Evolutionary conservation across 169 alveolate genomes (phyloP).

Genomic region (Eimeria acervulina): DNA sequence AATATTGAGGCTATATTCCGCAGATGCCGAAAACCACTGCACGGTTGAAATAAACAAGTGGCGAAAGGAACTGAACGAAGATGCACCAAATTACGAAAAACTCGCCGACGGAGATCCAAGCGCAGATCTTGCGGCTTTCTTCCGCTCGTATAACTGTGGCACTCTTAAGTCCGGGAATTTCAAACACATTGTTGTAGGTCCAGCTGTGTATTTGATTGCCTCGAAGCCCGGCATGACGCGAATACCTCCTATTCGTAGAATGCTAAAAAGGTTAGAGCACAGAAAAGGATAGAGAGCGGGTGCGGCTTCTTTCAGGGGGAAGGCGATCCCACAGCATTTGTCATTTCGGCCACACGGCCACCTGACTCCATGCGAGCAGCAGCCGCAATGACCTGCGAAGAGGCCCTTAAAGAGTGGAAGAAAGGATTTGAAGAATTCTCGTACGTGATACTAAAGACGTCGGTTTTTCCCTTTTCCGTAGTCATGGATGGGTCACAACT

Average conservation of each 20-base stretch:
- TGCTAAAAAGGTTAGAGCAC: neutral
- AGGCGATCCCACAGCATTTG: neutral
- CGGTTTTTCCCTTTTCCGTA: neutral
- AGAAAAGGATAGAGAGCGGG: neutral
- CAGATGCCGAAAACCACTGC: neutral
- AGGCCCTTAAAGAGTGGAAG: conserved; percentile 25
- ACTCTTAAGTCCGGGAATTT: neutral
- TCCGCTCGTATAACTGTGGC: neutral
- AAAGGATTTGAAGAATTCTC: neutral
- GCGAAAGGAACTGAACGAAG: neutral
- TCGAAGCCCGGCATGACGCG: too few relatives aligned
- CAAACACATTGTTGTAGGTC: conserved; percentile 42
- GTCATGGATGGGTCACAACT: neutral
- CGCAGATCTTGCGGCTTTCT: neutral
- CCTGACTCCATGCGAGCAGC: neutral
- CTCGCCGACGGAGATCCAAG: neutral
- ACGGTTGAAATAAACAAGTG: neutral
- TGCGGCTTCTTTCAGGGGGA: neutral
- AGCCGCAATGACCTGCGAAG: conserved; percentile 5
- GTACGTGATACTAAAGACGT: neutral
- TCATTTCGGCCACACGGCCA: conserved; percentile 39
- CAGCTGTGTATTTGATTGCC: neutral
- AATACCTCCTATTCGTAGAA: neutral
- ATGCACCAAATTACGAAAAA: neutral
- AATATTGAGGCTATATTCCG: neutral